Percentiles rank a stretch among this genome's conserved stretches.
phyloP scores from a whole-genome alignment of 352 stramenopile species.

The Phytophthora pluvialis region DNA sequence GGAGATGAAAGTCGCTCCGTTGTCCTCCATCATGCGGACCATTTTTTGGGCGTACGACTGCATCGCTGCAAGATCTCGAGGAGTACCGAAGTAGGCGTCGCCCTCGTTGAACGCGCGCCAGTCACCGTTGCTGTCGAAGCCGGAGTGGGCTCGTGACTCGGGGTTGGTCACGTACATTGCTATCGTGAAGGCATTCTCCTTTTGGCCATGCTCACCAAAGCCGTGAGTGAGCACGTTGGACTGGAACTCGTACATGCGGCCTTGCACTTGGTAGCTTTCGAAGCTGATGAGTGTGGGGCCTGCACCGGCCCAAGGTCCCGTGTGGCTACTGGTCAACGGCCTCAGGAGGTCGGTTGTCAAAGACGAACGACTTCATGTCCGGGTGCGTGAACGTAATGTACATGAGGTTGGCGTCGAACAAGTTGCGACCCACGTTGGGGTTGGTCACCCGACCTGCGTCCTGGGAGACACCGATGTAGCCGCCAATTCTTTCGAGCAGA shows the following conservation, averaged over 20 bases:
- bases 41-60: conserved; percentile 54
- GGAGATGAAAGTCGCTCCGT: conserved; percentile 57
- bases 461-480: conserved; percentile 43
- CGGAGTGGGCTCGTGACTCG: conserved; percentile 45
- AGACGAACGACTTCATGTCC: conserved; percentile 52
- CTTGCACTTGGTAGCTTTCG: conserved; percentile 55
- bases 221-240: conserved; percentile 51
- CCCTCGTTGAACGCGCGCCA: conserved; percentile 50
- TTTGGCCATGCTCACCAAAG: conserved; percentile 35
- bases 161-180: conserved; percentile 72
- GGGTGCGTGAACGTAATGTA: conserved; percentile 52
- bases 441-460: conserved; percentile 49
- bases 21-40: conserved; percentile 35
- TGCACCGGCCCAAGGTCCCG: conserved; percentile 44
- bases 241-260: conserved; percentile 67
- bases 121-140: conserved; percentile 48
- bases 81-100: conserved; percentile 47
- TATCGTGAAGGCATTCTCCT: conserved; percentile 49
- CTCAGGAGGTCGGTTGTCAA: conserved; percentile 30
- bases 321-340: conserved; percentile 57
- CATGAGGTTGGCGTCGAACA: conserved; percentile 65
- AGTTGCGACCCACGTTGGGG: conserved; percentile 56
- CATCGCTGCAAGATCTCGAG: conserved; percentile 64
- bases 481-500: conserved; percentile 33
- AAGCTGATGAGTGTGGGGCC: conserved; percentile 64